Conservation (phyloP, 129 eudicot species). For the Centrapalus pauciflorus region DNA sequence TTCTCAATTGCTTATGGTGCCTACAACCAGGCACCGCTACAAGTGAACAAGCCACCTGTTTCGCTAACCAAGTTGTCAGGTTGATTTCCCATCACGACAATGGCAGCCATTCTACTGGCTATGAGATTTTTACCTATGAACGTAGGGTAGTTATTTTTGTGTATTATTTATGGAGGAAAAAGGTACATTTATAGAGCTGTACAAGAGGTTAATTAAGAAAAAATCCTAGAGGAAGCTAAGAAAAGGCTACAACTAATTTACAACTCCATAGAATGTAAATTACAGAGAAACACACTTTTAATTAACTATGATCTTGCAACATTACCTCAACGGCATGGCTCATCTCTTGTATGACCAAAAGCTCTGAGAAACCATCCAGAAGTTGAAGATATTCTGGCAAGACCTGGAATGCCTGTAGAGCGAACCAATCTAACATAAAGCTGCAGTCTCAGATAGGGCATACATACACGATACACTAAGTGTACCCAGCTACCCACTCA, state of each 20-base stretch:
- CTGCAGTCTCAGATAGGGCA: conserved; percentile 12
- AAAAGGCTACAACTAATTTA: too few species aligned
- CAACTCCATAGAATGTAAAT: too few species aligned
- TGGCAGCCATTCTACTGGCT: background rate
- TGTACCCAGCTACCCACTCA: too few species aligned
- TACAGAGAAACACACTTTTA: too few species aligned
- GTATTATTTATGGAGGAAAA: too few species aligned
- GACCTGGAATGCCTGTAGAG: conserved; percentile 87
- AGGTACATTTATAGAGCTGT: too few species aligned
- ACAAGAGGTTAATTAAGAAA: too few species aligned
- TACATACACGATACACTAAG: too few species aligned
- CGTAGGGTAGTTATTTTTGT: too few species aligned
- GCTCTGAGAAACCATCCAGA: conserved; percentile 75
- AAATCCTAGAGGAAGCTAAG: too few species aligned
- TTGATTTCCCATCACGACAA: background rate
- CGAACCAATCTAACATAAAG: conserved; percentile 2
- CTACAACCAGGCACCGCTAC: background rate
- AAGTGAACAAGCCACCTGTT: background rate
- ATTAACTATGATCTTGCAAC: too few species aligned
- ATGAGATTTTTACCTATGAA: background rate
- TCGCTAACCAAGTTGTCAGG: background rate
- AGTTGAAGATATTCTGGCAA: conserved; percentile 89
- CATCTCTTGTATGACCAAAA: conserved; percentile 89
- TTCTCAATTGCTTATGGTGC: background rate
- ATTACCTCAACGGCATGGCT: conserved; percentile 91